A percentile compares a stretch with the other conserved stretches of the same genome.
Conservation (phyloP, 257 asterid genomes). For the Solanum paucissectum region DNA sequence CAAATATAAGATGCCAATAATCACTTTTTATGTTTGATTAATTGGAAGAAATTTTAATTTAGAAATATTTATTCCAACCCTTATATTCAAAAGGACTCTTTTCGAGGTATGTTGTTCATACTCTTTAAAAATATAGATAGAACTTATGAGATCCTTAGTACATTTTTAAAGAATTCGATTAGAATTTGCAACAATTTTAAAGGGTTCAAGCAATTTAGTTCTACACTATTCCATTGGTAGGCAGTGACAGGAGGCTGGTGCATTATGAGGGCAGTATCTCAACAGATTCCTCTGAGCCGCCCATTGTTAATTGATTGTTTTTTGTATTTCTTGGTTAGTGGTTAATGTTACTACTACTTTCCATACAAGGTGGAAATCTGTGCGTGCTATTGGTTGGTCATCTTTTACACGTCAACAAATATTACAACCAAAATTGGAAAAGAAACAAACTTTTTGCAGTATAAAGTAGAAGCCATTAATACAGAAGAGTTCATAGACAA, state of each 20-base stretch:
- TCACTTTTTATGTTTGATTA: neutral
- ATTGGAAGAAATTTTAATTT: neutral
- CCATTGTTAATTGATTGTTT: neutral
- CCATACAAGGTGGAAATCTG: neutral
- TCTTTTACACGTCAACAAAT: neutral
- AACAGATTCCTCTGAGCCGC: neutral
- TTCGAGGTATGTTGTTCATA: rapidly evolving
- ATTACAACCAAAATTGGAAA: neutral
- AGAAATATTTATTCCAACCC: rapidly evolving
- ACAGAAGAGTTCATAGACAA: neutral
- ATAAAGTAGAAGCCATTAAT: neutral
- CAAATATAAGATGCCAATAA: neutral
- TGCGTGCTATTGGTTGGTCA: neutral
- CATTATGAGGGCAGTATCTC: neutral
- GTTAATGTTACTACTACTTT: neutral
- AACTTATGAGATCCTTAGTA: neutral
- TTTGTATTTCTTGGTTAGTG: neutral
- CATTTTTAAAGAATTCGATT: neutral
- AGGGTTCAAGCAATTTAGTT: neutral
- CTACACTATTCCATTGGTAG: neutral
- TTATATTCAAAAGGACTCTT: too few species aligned
- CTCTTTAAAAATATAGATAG: neutral
- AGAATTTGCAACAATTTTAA: neutral
- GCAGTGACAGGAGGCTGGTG: neutral
- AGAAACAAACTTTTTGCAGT: neutral